Evolutionary conservation across 2,329 filamentous ascomycete genomes (phyloP).

Genomic region (Phialemoniopsis sp.): DNA sequence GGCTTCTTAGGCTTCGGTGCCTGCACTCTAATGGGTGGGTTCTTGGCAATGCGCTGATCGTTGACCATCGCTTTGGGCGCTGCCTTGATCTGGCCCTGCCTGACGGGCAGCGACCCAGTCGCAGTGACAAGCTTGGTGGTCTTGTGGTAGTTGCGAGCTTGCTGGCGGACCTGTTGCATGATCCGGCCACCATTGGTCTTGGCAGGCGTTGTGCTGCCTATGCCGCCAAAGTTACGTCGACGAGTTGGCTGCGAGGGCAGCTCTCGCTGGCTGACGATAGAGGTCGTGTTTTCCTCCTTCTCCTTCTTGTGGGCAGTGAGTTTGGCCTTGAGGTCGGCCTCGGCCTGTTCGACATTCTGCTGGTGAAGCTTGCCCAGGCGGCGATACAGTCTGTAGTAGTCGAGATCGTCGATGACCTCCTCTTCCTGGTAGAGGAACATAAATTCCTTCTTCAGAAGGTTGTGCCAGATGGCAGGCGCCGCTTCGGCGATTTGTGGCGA

Average conservation of each 20-base stretch:
- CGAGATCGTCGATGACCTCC: no score
- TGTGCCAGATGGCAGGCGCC: slow-evolving; percentile 70
- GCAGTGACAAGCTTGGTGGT: slow-evolving; percentile 41
- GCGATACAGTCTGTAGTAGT: no score
- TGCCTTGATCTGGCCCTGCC: slow-evolving; percentile 33
- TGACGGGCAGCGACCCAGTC: slow-evolving; percentile 24
- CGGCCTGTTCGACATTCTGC: slow-evolving; percentile 51
- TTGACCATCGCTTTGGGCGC: slow-evolving; percentile 52
- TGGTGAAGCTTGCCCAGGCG: slow-evolving; percentile 12
- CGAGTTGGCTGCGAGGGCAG: slow-evolving; percentile 6
- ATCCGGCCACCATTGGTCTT: slow-evolving; percentile 49
- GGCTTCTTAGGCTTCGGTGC: slow-evolving; percentile 11
- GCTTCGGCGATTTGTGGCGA: slow-evolving; percentile 72
- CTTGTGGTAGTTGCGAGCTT: slow-evolving; percentile 35
- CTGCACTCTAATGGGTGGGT: slow-evolving; percentile 13
- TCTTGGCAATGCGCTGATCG: slow-evolving; percentile 39
- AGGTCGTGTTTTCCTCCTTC: slow-evolving; percentile 52
- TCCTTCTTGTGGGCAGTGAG: slow-evolving; percentile 54
- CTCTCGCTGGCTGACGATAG: slow-evolving; percentile 42
- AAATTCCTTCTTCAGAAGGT: slow-evolving; percentile 76
- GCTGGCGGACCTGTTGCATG: slow-evolving; percentile 50
- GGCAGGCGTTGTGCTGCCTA: slow-evolving; percentile 38
- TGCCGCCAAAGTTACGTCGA: slow-evolving; percentile 26
- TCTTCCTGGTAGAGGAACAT: no score
- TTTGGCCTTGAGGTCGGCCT: slow-evolving; percentile 51